These are phyloP conservation scores for Leccinellum luteum DNA, from an alignment of 768 basidiomycete species.

Conservation along the genomic window DNA sequence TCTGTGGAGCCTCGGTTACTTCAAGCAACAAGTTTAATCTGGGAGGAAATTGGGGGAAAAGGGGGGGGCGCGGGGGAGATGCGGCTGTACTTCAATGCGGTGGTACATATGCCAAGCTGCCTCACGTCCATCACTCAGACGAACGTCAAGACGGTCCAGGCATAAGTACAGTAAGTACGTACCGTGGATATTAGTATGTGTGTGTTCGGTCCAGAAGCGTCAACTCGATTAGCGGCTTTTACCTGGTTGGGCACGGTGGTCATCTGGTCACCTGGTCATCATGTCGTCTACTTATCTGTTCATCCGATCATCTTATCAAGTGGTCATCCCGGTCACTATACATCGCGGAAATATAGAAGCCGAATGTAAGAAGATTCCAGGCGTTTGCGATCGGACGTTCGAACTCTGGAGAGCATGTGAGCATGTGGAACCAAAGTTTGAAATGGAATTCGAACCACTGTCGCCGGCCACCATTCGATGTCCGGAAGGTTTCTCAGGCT, in stretches of 20 bases:
- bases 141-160: neutral
- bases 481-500: neutral
- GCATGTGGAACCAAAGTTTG: neutral
- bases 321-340: neutral
- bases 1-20: neutral
- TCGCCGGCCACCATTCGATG: neutral
- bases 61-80: too few species aligned
- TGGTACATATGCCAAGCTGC: neutral
- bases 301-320: neutral
- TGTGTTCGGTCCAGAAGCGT: neutral
- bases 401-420: neutral
- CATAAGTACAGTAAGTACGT: neutral
- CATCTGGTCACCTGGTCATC: conserved; percentile 1
- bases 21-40: neutral
- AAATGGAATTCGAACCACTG: neutral
- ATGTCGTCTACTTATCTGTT: neutral
- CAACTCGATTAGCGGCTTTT: neutral
- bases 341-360: neutral
- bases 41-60: neutral
- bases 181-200: neutral
- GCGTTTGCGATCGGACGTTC: neutral
- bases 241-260: neutral
- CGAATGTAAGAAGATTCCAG: neutral
- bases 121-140: neutral
- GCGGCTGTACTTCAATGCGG: too few species aligned